Percentiles rank a stretch among this genome's conserved stretches.
Evolutionary conservation across 2,329 filamentous ascomycete genomes (phyloP).

Genomic region (Waltergamsia citrina): DNA sequence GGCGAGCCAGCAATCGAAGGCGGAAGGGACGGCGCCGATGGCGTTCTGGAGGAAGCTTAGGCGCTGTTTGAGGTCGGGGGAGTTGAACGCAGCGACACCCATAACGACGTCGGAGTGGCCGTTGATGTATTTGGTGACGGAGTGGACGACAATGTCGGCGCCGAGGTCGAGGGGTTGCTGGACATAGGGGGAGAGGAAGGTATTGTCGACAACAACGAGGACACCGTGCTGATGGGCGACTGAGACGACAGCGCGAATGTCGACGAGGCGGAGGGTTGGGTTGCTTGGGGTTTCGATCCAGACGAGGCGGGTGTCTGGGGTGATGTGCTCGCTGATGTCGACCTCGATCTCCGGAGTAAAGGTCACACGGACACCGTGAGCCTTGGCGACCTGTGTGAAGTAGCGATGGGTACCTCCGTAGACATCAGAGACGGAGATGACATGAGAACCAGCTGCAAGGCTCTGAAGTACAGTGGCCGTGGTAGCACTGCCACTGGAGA

Average conservation of each 20-base stretch:
- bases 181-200: slow-evolving; percentile 91
- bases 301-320: slow-evolving; percentile 80
- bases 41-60: slow-evolving; percentile 93
- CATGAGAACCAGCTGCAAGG: slow-evolving; percentile 81
- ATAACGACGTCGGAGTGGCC: slow-evolving; percentile 95
- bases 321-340: slow-evolving; percentile 78
- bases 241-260: slow-evolving; percentile 77
- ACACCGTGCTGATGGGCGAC: slow-evolving; percentile 83
- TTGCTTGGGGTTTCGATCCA: slow-evolving; percentile 96
- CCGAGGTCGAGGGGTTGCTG: slow-evolving; percentile 94
- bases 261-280: slow-evolving; percentile 84
- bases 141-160: slow-evolving; percentile 94
- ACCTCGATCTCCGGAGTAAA: slow-evolving; percentile 90
- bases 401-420: slow-evolving; percentile 98
- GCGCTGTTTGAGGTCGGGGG: slow-evolving; percentile 63
- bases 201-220: slow-evolving; percentile 98
- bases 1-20: slow-evolving; percentile 97
- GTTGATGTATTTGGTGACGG: slow-evolving; percentile 98
- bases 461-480: slow-evolving; percentile 92
- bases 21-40: slow-evolving; percentile 86
- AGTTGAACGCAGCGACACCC: slow-evolving; percentile 95
- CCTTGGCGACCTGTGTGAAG: slow-evolving; percentile 94
- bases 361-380: slow-evolving; percentile 88
- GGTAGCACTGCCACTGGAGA: slow-evolving; percentile 87
- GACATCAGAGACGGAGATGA: slow-evolving; percentile 93